phyloP scores from a whole-genome alignment of 371 early-diverging fungal species.

The Zopfochytrium polystomum region DNA sequence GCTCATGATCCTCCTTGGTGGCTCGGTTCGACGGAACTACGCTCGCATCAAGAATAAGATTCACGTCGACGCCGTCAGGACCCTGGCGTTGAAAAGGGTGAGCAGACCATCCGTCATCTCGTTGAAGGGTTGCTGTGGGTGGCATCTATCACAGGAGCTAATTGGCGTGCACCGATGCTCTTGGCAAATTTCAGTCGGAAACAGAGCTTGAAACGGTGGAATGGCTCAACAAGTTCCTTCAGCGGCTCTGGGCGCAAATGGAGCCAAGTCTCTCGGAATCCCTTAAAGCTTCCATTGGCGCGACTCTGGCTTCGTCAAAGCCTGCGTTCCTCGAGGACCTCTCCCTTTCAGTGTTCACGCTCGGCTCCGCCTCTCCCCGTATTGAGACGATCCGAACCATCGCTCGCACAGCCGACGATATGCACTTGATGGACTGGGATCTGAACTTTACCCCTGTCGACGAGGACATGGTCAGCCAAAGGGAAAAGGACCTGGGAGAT shows the following conservation, averaged over 20 bases:
- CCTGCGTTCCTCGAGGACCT: constrained; percentile 89
- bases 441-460: constrained; percentile 88
- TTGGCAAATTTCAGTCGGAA: constrained; percentile 38
- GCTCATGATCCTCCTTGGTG: constrained; percentile 26
- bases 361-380: constrained; percentile 93
- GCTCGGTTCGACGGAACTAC: constrained; percentile 31
- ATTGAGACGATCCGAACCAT: constrained; percentile 82
- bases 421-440: constrained; percentile 89
- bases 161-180: constrained; percentile 8
- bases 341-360: constrained; percentile 86
- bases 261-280: constrained; percentile 86
- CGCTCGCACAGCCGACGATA: constrained; percentile 72
- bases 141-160: background rate
- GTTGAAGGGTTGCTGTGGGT: background rate
- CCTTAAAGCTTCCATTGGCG: constrained; percentile 70
- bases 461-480: constrained; percentile 53
- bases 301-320: constrained; percentile 69
- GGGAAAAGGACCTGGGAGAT: constrained; percentile 26
- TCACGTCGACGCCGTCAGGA: constrained; percentile 20
- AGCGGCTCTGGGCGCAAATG: constrained; percentile 88
- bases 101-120: background rate
- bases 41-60: constrained; percentile 29
- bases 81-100: constrained; percentile 31
- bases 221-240: constrained; percentile 94
- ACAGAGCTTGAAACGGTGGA: constrained; percentile 75